Evolutionary conservation across 192 early-diverging fungal genomes (phyloP), one percentile per base, ranked within the genome.

Genomic region (Backusella morwellensis): DNA sequence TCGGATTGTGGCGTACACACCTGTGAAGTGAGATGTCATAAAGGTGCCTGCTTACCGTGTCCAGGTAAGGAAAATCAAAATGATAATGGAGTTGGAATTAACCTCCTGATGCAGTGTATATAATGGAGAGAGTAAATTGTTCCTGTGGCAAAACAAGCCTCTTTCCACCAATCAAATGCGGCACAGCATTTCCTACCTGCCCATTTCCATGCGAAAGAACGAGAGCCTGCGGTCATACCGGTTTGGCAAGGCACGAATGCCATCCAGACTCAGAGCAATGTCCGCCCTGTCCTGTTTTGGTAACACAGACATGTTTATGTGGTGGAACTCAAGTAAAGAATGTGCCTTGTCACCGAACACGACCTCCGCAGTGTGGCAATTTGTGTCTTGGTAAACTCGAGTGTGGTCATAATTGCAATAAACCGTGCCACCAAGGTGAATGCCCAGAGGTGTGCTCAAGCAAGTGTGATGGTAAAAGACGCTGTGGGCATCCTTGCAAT

Each of bases 251-350:
- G 42, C 97, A 99, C 75, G 84, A 90, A 67, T 99, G 97, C 82
- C 97, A 99, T 83, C 85, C 90, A 6, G 95, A 95, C 75, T 81
- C 80, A 21, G 91, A 90, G 68, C 87, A 94, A 4, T 99, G 97
- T 56, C 95, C 97, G 14, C 96, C 96, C 19, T 99, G 97, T 82
- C 85, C 95, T 15, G 86, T 93, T 67, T 90, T 99, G 52, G 93
- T 94, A 1, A 80, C 87, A 11, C 87, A 91, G 23, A 75, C 66
- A 70, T 95, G 94, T 76, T 87, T 90, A 86, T 98, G 97, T 80
- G 94, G 95, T 40, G 92, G 90, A 73, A 85, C 86, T 21, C 83
- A 84, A 23, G 81, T 97, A 83, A 90, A 88, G 34, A 96, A 93
- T 77, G 85, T 96, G 6, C 92, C 95, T 9, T 98, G 97, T 79